Conservation (phyloP, 306 rosid genomes). For the Styphnolobium japonicum region DNA sequence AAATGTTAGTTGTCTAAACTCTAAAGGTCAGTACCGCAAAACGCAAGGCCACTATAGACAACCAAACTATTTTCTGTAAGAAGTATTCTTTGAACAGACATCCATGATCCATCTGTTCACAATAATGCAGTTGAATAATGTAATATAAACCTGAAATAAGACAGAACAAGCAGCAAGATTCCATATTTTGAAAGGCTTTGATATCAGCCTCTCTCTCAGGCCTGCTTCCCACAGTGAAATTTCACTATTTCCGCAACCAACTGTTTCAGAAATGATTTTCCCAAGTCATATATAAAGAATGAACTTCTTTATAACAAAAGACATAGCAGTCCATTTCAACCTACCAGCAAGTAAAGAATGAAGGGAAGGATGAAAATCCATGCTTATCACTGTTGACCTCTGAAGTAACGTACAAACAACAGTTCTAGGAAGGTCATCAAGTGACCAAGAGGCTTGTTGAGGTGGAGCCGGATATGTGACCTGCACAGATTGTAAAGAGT, state of each 20-base stretch:
- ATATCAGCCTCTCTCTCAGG: constrained; percentile 39
- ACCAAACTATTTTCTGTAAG: not conserved
- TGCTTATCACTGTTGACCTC: constrained; percentile 41
- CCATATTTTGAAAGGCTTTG: constrained; percentile 47
- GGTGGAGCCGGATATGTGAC: constrained; percentile 35
- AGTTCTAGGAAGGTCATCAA: constrained; percentile 46
- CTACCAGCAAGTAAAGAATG: constrained; percentile 58
- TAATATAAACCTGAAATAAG: constrained; percentile 44
- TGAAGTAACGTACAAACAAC: constrained; percentile 45
- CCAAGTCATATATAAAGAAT: not conserved
- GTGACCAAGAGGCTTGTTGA: constrained; percentile 34
- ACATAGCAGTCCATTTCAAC: not conserved
- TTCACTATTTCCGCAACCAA: constrained; percentile 60
- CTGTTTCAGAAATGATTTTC: constrained; percentile 38
- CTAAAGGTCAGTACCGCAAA: not conserved
- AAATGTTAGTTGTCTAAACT: not conserved
- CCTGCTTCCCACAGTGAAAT: constrained; percentile 58
- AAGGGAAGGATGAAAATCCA: constrained; percentile 61
- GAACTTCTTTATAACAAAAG: not conserved
- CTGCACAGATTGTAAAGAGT: constrained; percentile 33
- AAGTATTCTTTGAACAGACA: not conserved
- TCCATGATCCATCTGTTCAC: not conserved
- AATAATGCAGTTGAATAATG: not conserved
- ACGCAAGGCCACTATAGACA: not conserved
- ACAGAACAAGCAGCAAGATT: constrained; percentile 29